Conservation (phyloP, 2,329 filamentous ascomycete species). For the Botryotinia calthae region DNA sequence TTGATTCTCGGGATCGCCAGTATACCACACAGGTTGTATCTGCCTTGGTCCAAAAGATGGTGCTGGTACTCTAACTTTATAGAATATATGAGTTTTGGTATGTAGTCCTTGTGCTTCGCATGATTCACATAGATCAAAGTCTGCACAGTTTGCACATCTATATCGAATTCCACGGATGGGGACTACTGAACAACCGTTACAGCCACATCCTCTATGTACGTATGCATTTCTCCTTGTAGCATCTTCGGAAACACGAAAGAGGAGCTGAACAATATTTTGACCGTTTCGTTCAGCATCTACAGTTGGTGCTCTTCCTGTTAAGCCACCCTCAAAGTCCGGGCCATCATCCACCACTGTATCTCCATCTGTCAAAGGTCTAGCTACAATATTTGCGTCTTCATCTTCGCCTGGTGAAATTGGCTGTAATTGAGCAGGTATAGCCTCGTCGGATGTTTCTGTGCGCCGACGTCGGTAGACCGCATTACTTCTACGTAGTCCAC, state of each 20-base stretch:
- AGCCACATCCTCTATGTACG: conserved; percentile 87
- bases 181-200: conserved; percentile 82
- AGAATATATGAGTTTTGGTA: conserved; percentile 94
- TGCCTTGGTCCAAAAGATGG: conserved; percentile 79
- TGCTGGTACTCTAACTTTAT: conserved; percentile 89
- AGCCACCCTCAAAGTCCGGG: conserved; percentile 28
- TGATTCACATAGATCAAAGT: conserved; percentile 92
- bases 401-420: conserved; percentile 29
- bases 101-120: conserved; percentile 73
- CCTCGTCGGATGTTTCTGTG: background rate
- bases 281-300: conserved; percentile 47
- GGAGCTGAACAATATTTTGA: conserved; percentile 77
- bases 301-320: conserved; percentile 18
- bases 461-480: conserved; percentile 54
- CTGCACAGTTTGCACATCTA: conserved; percentile 90
- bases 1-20: conserved; percentile 71
- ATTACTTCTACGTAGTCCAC: conserved; percentile 61
- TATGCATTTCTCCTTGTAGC: conserved; percentile 85
- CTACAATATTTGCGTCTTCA: conserved; percentile 32
- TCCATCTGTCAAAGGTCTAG: conserved; percentile 34
- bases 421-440: background rate
- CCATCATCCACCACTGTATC: conserved; percentile 38
- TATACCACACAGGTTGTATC: conserved; percentile 81
- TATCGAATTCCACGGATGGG: conserved; percentile 92
- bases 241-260: conserved; percentile 92